Evolutionary conservation across 2,329 filamentous ascomycete genomes (phyloP), one percentile per base, ranked within the genome.

Genomic region (Cryphonectria radicalis): DNA sequence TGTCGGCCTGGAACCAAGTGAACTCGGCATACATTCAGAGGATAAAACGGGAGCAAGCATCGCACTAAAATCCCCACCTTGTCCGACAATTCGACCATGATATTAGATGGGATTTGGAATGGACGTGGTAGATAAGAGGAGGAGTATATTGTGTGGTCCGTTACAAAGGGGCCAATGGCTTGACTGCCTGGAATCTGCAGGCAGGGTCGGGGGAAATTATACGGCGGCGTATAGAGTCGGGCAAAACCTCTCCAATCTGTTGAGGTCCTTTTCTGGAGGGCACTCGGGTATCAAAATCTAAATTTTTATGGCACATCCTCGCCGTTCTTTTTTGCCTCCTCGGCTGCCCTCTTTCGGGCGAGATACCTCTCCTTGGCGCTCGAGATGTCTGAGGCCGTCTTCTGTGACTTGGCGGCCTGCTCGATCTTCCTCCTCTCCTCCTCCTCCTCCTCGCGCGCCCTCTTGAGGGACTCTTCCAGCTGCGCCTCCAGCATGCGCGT

Each of bases 361-460:
- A 96, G 83, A 80, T 95, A 96, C 75, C 93, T 85, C 81, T 95
- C 93, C 80, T 90, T 93, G 1, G 93, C 93, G 77, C 91, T 92
- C 77, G 88, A 91, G 73, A 95, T 92, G 66, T 95, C 93, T 25
- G 85, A 83, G 65, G 90, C 89, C 0, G 93, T 95, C 87, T 96
- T 96, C 76, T 89, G 87, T 75, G 90, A 92, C 87, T 95, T 96
- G 50, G 88, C 84, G 22, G 88, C 87, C 70, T 89, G 86, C 80
- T 93, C 90, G 28, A 91, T 77, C 78, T 86, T 85, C 73, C 88
- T 86, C 74, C 83, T 82, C 75, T 89, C 87, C 76, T 92, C 89
- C 70, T 91, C 88, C 64, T 91, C 92, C 73, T 91, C 88, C 73
- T 94, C 91, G 14, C 91, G 83, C 57, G 90, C 88, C 68, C 93